Base-by-base conservation (phyloP, 2,329 filamentous ascomycete species). In the Fusarium sp. region DNA sequence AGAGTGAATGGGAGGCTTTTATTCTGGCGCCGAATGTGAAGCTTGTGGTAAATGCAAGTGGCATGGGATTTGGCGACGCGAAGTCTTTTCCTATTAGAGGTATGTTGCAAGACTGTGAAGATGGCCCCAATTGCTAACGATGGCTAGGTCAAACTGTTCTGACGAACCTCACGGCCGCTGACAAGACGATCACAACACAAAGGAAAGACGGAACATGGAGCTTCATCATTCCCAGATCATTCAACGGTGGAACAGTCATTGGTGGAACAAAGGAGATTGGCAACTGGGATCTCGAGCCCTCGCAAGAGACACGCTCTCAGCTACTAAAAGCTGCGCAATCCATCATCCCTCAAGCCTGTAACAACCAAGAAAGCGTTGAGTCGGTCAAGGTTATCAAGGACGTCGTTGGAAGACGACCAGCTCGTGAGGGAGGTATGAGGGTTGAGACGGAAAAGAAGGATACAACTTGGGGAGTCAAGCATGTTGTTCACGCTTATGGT, bases 191-290 rank as follows among this genome's bases (percentile, higher is more conserved):
- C 21, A 91, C 90, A 4, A 82, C 86, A 26, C 88, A 92, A 69
- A 86, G 88, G 71, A 81, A 82, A 1, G 88, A 91, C 74, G 89
- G 89, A 0, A 84, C 81, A 11, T 90, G 88, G 87, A 84, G 84
- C 1, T 91, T 91, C 67, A 84, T 84, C 46, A 86, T 91, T 8
- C 88, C 89, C 1, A 84, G 90, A 4, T 85, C 84, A 11, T 85
- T 89, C 26, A 81, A 86, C 34, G 89, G 89, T 5, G 89, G 89
- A 4, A 91, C 89, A 0, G 81, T 91, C 41, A 85, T 91, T 21
- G 90, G 89, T 7, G 89, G 89, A 0, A 91, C 89, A 12, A 91
- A 90, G 75, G 85, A 91, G 73, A 82, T 84, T 2, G 79, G 85
- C 58, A 81, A 90, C 74, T 89, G 86, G 85, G 81, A 85, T 48